These are phyloP conservation scores for Thraustochytrium striatum DNA, from an alignment of 352 stramenopile species.

Conservation along the genomic window DNA sequence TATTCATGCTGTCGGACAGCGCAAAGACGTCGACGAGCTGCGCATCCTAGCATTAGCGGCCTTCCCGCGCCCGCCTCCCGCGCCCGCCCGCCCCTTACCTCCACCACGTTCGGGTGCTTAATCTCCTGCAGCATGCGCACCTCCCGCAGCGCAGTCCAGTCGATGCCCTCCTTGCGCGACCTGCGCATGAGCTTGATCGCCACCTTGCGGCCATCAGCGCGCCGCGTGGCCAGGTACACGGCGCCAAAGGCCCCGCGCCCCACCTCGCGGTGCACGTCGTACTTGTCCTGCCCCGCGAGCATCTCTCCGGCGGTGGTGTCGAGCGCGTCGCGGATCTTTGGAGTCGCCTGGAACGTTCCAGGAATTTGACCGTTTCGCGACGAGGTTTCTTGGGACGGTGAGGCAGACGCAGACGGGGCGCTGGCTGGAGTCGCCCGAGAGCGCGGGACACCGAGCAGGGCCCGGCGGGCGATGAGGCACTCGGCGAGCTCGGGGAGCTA, in stretches of 20 bases:
- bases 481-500: no score
- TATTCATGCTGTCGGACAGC: conserved; percentile 77
- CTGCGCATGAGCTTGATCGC: conserved; percentile 52
- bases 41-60: conserved; percentile 55
- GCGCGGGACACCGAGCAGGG: no score
- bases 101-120: conserved; percentile 28
- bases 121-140: conserved; percentile 75
- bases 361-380: no score
- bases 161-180: conserved; percentile 56
- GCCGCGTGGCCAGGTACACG: conserved; percentile 40
- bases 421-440: no score
- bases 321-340: neutral
- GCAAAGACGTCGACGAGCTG: conserved; percentile 79
- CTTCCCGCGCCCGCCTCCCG: neutral
- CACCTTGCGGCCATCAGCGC: conserved; percentile 44
- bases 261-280: conserved; percentile 42
- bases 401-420: no score
- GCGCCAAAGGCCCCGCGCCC: conserved; percentile 48
- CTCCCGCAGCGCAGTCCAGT: conserved; percentile 78
- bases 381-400: no score
- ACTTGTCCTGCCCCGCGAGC: conserved; percentile 28
- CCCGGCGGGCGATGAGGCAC: no score
- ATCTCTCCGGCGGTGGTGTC: neutral
- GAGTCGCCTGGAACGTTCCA: conserved; percentile 34
- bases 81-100: neutral